These are phyloP conservation scores for Mycosphaerella sp. DNA, from an alignment of 2,329 filamentous ascomycete species.

Conservation along the genomic window DNA sequence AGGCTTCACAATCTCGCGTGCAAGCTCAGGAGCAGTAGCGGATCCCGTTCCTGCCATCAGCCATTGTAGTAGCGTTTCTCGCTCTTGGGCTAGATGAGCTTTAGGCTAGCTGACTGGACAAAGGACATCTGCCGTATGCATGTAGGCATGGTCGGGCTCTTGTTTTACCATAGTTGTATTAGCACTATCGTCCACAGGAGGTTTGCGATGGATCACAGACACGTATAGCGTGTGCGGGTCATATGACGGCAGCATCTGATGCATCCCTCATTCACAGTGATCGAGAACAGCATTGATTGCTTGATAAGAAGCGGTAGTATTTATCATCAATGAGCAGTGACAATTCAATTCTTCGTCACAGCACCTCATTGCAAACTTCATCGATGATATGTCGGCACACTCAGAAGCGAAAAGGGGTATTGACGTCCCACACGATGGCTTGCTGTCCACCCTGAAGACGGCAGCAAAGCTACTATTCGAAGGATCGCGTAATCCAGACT, in stretches of 20 bases:
- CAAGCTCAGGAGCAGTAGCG: background rate
- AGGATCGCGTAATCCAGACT: background rate
- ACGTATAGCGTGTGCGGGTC: background rate
- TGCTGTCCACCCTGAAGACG: background rate
- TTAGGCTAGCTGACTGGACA: background rate
- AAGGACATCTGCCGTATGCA: background rate
- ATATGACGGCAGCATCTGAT: background rate
- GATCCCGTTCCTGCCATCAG: background rate
- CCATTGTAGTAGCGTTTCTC: background rate
- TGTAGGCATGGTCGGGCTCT: background rate
- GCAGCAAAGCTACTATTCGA: conserved; percentile 3
- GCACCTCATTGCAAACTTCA: background rate
- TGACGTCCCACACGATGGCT: background rate
- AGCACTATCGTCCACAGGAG: background rate
- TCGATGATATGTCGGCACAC: background rate
- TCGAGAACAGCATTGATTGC: background rate
- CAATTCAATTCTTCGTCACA: background rate
- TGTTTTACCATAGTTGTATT: background rate
- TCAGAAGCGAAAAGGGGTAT: background rate
- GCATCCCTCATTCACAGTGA: background rate
- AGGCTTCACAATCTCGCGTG: background rate
- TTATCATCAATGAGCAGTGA: background rate
- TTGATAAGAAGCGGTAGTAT: background rate
- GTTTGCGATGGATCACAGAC: background rate
- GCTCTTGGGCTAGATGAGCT: too few relatives aligned